These are phyloP conservation scores for Quercus wislizeni DNA, from an alignment of 306 rosid species.

Conservation along the genomic window DNA sequence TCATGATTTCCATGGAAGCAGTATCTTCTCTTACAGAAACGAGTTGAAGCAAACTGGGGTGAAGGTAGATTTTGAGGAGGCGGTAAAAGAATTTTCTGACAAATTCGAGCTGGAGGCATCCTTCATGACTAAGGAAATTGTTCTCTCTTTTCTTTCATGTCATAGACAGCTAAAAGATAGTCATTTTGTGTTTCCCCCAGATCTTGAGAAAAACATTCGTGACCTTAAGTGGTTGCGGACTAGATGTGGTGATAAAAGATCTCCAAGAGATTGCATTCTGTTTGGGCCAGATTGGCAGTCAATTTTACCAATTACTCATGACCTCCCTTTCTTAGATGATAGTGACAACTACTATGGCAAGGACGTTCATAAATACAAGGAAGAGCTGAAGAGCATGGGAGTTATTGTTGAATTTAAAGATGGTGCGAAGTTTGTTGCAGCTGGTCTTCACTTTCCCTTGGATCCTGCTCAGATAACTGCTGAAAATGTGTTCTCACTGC, in stretches of 20 bases:
- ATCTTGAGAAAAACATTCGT: conserved; percentile 21
- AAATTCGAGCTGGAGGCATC: conserved; percentile 38
- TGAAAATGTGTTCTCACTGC: conserved; percentile 43
- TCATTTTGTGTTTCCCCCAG: conserved; percentile 22
- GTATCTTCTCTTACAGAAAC: conserved; percentile 18
- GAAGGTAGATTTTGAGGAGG: conserved; percentile 52
- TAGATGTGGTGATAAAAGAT: conserved; percentile 31
- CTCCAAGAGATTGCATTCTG: conserved; percentile 60
- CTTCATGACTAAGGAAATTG: conserved; percentile 36
- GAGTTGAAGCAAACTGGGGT: conserved; percentile 50
- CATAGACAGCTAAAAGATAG: conserved; percentile 32
- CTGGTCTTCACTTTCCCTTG: conserved; percentile 36
- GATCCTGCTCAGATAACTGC: conserved; percentile 37
- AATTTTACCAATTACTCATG: conserved; percentile 41
- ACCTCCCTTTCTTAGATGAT: conserved; percentile 72
- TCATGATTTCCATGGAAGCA: conserved; percentile 36
- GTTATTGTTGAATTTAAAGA: conserved; percentile 42
- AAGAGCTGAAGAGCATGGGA: conserved; percentile 58
- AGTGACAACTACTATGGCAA: conserved; percentile 41
- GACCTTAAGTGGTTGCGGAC: conserved; percentile 57
- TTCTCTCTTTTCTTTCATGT: conserved; percentile 46
- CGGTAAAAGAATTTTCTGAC: conserved; percentile 30
- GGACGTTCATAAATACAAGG: conserved; percentile 37
- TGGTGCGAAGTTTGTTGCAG: conserved; percentile 45
- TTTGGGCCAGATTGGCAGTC: conserved; percentile 60